Conservation (phyloP, 179 eudicot genomes). For the Actinidia arguta region DNA sequence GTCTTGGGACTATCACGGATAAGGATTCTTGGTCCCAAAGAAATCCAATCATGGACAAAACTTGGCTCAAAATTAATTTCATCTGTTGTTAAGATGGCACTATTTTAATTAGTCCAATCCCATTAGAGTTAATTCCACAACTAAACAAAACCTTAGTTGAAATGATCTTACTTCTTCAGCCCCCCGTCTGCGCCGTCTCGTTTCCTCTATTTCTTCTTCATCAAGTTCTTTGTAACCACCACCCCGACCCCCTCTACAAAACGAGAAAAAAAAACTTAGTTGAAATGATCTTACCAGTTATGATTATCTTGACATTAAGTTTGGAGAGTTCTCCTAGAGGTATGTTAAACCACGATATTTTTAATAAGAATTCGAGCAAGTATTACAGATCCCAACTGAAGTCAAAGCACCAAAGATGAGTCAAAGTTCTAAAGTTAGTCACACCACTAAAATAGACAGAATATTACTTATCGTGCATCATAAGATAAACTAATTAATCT, state of each 20-base stretch:
- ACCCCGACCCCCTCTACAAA: conserved; percentile 92
- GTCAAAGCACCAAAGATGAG: neutral
- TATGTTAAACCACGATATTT: neutral
- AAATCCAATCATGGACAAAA: too few species aligned
- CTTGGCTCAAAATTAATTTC: too few species aligned
- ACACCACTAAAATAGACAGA: too few species aligned
- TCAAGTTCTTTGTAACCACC: conserved; percentile 99
- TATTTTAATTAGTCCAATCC: too few species aligned
- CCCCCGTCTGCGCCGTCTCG: conserved; percentile 87
- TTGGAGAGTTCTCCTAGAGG: neutral
- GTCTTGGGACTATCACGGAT: too few species aligned
- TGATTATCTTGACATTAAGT: neutral
- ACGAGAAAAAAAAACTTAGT: conserved; percentile 11
- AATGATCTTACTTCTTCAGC: conserved; percentile 79
- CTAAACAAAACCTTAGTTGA: too few species aligned
- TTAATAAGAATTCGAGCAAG: neutral
- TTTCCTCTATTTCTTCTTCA: conserved; percentile 96
- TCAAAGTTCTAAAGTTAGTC: too few species aligned
- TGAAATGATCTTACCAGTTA: neutral
- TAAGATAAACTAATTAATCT: too few species aligned
- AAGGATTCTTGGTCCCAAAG: too few species aligned
- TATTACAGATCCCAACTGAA: neutral
- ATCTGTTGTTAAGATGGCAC: too few species aligned
- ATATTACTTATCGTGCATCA: too few species aligned
- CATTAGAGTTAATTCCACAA: too few species aligned